phyloP scores from a whole-genome alignment of 192 early-diverging fungal genomes.

The Ambispora gerdemannii region DNA sequence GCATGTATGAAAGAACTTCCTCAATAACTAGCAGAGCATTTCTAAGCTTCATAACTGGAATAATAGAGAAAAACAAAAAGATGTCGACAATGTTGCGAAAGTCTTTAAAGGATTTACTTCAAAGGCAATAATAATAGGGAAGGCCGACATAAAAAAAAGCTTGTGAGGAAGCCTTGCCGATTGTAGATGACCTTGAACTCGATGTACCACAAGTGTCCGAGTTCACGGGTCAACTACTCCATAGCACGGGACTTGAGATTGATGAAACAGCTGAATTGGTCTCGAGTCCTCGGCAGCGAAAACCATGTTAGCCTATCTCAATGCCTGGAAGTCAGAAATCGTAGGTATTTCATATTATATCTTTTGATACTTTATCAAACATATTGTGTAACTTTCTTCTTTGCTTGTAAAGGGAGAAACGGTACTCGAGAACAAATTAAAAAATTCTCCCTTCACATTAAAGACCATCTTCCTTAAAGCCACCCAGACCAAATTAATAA shows the following conservation, averaged over 20 bases:
- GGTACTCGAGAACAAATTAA: slow-evolving; percentile 3
- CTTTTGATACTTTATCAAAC: too few species aligned
- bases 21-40: slow-evolving; percentile 30
- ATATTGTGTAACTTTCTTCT: neutral
- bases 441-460: slow-evolving; percentile 10
- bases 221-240: slow-evolving; percentile 61
- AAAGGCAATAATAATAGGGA: slow-evolving; percentile 44
- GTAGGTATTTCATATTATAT: slow-evolving; percentile 1
- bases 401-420: slow-evolving; percentile 17
- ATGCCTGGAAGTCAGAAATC: neutral
- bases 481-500: slow-evolving; percentile 12
- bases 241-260: slow-evolving; percentile 50
- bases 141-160: slow-evolving; percentile 51
- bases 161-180: slow-evolving; percentile 52
- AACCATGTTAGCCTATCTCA: slow-evolving; percentile 10
- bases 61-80: slow-evolving; percentile 55
- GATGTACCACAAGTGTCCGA: slow-evolving; percentile 70
- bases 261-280: slow-evolving; percentile 41
- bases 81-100: slow-evolving; percentile 50
- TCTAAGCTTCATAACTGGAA: slow-evolving; percentile 33
- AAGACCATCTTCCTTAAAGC: slow-evolving; percentile 1
- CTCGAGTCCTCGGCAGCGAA: slow-evolving; percentile 11
- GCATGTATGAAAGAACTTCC: slow-evolving; percentile 64
- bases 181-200: slow-evolving; percentile 67
- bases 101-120: slow-evolving; percentile 52